Conservation (phyloP, 495 filamentous ascomycete species). For the Daldinia concentrica region DNA sequence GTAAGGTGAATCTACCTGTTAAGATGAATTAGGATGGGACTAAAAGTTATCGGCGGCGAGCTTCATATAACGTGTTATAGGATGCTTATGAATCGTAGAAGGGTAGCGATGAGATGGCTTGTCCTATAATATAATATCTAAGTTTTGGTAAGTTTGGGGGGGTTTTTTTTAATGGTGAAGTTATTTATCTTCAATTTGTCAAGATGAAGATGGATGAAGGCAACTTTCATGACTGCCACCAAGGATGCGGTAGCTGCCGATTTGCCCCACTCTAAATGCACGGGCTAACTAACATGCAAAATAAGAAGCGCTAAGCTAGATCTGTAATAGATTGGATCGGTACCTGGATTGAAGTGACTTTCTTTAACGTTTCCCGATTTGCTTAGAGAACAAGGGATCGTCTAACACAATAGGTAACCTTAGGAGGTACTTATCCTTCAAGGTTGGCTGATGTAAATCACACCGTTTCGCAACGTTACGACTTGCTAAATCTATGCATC, state of each 20-base stretch:
- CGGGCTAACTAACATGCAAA: conserved; percentile 24
- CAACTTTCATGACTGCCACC: conserved; percentile 23
- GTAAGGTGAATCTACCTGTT: background rate
- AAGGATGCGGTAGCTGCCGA: conserved; percentile 16
- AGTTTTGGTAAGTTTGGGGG: background rate
- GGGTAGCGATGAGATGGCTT: background rate
- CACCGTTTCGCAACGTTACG: background rate
- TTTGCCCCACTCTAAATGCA: conserved; percentile 20
- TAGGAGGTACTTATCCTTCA: no score
- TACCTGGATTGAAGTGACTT: conserved; percentile 10
- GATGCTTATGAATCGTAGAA: background rate
- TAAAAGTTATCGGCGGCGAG: conserved; percentile 7
- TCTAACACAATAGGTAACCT: conserved; percentile 4
- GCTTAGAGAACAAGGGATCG: background rate
- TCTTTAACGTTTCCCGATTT: background rate
- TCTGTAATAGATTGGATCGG: conserved; percentile 19
- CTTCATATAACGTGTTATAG: conserved; percentile 5
- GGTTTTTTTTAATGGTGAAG: conserved; percentile 8
- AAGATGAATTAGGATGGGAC: background rate
- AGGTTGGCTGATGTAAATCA: background rate
- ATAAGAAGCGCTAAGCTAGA: conserved; percentile 15
- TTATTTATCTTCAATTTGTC: conserved; percentile 3
- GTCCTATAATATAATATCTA: background rate
- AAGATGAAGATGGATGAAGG: conserved; percentile 26
- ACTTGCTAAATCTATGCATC: background rate